These are phyloP conservation scores for Candida parachauliodes DNA, from an alignment of 805 yeast species.

Conservation along the genomic window DNA sequence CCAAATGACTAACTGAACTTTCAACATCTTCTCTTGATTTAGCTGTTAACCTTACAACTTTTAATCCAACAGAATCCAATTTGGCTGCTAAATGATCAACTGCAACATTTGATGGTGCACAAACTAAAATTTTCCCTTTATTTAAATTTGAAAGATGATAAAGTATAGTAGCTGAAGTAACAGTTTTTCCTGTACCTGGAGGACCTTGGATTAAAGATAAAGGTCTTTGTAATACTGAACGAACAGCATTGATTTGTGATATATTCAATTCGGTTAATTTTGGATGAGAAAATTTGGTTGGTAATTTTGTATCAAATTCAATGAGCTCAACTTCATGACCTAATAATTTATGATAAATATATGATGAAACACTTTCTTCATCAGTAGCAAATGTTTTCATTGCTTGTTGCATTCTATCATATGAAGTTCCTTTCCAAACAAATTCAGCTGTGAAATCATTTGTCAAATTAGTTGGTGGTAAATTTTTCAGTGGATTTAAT, in stretches of 20 bases:
- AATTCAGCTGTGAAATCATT: conserved; percentile 79
- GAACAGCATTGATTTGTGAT: conserved; percentile 79
- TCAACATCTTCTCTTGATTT: conserved; percentile 79
- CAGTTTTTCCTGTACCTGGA: conserved; percentile 82
- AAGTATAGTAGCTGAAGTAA: conserved; percentile 84
- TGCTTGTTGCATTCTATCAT: conserved; percentile 80
- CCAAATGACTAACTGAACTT: conserved; percentile 51
- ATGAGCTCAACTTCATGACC: conserved; percentile 74
- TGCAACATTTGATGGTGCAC: conserved; percentile 96
- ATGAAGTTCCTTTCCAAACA: conserved; percentile 85
- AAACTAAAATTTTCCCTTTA: conserved; percentile 68
- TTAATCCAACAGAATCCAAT: conserved; percentile 64
- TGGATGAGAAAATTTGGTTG: conserved; percentile 58
- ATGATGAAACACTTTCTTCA: conserved; percentile 65
- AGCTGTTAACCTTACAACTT: conserved; percentile 76
- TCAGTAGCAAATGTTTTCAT: conserved; percentile 67
- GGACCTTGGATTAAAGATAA: conserved; percentile 89
- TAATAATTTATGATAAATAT: conserved; percentile 69
- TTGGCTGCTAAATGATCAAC: conserved; percentile 86
- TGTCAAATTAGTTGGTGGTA: conserved; percentile 57
- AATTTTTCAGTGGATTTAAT: conserved; percentile 39
- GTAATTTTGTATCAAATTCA: conserved; percentile 59
- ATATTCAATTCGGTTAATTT: conserved; percentile 67
- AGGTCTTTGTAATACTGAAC: conserved; percentile 63
- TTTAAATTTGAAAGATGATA: conserved; percentile 66